These are phyloP conservation scores for Chrysoporthe austroafricana DNA, from an alignment of 2,329 filamentous ascomycete genomes.

Conservation along the genomic window DNA sequence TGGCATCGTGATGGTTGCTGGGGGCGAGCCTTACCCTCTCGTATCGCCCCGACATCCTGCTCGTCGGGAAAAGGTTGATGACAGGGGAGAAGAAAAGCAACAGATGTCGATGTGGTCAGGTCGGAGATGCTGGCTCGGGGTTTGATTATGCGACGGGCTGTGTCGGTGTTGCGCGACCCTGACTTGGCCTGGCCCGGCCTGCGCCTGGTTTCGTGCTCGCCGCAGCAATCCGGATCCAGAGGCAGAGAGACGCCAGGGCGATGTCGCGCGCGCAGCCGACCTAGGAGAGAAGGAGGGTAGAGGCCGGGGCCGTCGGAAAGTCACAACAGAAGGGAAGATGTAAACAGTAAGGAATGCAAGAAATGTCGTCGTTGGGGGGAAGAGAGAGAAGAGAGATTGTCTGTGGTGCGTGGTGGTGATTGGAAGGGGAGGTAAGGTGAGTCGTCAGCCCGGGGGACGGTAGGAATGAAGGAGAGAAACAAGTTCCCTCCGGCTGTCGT, in stretches of 20 bases:
- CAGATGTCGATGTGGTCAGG: neutral
- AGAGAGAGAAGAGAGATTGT: constrained; percentile 12
- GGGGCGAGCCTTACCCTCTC: constrained; percentile 53
- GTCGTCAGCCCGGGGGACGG: constrained; percentile 7
- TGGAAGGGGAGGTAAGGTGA: constrained; percentile 1
- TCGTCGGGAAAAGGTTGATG: constrained; percentile 19
- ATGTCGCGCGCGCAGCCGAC: neutral
- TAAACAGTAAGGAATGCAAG: constrained; percentile 11
- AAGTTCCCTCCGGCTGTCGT: neutral
- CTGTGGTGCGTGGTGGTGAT: neutral
- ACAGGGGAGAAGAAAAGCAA: neutral
- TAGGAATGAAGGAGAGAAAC: constrained; percentile 10
- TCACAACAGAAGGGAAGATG: neutral
- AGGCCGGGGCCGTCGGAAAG: neutral
- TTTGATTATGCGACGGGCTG: neutral
- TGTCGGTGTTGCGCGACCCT: too few species aligned
- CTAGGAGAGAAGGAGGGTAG: neutral
- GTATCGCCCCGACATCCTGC: constrained; percentile 59
- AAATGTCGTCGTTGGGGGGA: constrained; percentile 14
- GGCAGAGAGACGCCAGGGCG: neutral
- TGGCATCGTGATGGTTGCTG: neutral
- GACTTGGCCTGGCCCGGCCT: too few species aligned
- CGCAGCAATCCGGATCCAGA: neutral
- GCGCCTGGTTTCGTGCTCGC: neutral
- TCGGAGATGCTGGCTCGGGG: neutral